Evolutionary conservation across 306 rosid species (phyloP).

Genomic region (Malus asiatica): DNA sequence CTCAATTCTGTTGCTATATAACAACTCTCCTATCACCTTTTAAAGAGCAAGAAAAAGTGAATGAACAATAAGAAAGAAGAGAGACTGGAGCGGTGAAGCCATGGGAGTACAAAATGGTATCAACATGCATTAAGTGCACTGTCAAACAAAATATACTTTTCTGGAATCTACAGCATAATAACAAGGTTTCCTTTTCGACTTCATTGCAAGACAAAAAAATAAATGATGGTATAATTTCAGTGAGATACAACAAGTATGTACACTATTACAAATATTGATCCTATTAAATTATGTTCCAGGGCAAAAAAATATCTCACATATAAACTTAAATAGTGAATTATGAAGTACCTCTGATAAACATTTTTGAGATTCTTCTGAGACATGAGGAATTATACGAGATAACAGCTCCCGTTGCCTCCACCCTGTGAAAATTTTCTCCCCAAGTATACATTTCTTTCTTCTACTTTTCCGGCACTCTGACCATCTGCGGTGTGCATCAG

Average conservation of each 20-base stretch:
- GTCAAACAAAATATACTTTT: neutral
- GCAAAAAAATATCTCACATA: neutral
- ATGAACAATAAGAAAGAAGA: neutral
- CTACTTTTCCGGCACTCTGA: slow-evolving; percentile 44
- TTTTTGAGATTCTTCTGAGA: slow-evolving; percentile 41
- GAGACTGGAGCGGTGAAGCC: neutral
- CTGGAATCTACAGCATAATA: neutral
- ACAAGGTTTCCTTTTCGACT: neutral
- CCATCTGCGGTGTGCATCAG: slow-evolving; percentile 57
- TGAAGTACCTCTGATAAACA: slow-evolving; percentile 52
- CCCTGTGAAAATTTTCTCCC: slow-evolving; percentile 56
- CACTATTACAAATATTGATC: neutral
- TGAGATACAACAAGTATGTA: slow-evolving; percentile 8
- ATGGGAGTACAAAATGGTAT: neutral
- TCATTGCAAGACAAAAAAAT: neutral
- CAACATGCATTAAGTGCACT: neutral
- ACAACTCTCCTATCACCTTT: neutral
- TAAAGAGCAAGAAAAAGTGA: neutral
- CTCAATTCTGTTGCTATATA: neutral
- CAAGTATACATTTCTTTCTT: slow-evolving; percentile 45
- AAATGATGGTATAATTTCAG: neutral
- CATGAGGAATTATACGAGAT: slow-evolving; percentile 54
- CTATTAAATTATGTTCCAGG: neutral
- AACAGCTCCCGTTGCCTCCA: slow-evolving; percentile 56
- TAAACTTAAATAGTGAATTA: neutral